A percentile compares a stretch with the other conserved stretches of the same genome.
Evolutionary conservation across 1,139 yeast genomes (phyloP).

Genomic region (Diutina neorugosa): DNA sequence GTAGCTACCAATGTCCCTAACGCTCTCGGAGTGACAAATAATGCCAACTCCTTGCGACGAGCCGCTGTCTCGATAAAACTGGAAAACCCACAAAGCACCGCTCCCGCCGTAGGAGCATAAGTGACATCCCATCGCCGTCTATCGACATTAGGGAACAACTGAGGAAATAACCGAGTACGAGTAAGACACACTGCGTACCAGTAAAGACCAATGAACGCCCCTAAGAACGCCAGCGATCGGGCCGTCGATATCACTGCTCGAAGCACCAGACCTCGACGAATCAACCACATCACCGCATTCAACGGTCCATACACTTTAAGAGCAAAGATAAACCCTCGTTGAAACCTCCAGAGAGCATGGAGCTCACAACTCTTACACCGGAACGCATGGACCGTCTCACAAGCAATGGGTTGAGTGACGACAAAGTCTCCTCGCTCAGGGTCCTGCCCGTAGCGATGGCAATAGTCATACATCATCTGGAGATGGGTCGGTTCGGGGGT

Average conservation of each 20-base stretch:
- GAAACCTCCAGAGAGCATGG: slow-evolving; percentile 24
- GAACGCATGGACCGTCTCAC: slow-evolving; percentile 24
- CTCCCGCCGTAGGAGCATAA: slow-evolving; percentile 21
- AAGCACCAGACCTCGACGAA: slow-evolving; percentile 15
- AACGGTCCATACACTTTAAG: slow-evolving; percentile 21
- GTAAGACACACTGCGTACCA: slow-evolving; percentile 29
- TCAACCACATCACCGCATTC: slow-evolving; percentile 19
- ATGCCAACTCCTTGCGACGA: slow-evolving; percentile 27
- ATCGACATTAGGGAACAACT: slow-evolving; percentile 15
- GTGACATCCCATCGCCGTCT: slow-evolving; percentile 19
- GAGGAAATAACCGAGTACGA: slow-evolving; percentile 19
- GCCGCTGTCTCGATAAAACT: slow-evolving; percentile 20
- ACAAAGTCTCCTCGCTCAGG: slow-evolving; percentile 14
- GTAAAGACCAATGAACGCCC: slow-evolving; percentile 20
- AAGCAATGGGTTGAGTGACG: slow-evolving; percentile 20
- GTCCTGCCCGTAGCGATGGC: slow-evolving; percentile 17
- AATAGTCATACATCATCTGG: slow-evolving; percentile 16
- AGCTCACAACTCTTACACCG: slow-evolving; percentile 20
- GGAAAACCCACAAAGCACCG: slow-evolving; percentile 22
- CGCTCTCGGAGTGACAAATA: slow-evolving; percentile 29
- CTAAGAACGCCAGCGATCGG: slow-evolving; percentile 26
- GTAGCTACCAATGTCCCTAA: slow-evolving; percentile 22
- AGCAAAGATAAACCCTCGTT: slow-evolving; percentile 21
- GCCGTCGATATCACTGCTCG: slow-evolving; percentile 15
- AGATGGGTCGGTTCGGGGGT: slow-evolving; percentile 10